Evolutionary conservation across 192 early-diverging fungal species (phyloP), one percentile per base, ranked within the genome.

Genomic region (Chytriomyces sp.): DNA sequence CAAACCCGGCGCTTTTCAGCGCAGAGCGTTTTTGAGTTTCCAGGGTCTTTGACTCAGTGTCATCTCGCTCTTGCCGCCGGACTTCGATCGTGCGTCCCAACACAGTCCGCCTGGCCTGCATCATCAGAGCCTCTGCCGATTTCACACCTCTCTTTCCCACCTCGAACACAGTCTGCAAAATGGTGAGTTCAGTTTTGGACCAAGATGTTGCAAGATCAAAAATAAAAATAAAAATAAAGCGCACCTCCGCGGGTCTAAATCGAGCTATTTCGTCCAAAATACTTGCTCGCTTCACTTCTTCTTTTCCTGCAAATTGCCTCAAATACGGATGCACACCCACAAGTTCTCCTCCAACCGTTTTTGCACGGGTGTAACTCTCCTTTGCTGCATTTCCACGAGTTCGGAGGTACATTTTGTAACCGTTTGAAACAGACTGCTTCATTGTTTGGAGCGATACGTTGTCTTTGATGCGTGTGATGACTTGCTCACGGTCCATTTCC

Each of bases 131-230:
- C 4, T 92, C 90, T 7, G 91, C 67, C 45, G 93, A 86, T 79
- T 92, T 96, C 67, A 82, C 79, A 44, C 97, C 97, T 69, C 94
- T 89, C 64, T 88, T 92, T 28, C 95, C 94, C 46, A 95, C 87
- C 77, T 99, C 97, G 80, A 99, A 99, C 44, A 99, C 92, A 5
- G 97, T 97, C 85, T 98, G 8, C 20, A 59, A 28, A 18, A 45
- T 16, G 50, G 43, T 28, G 35, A 35, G 35, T 35, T 67, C 45
- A 28, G 62, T 64, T 64, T 20, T 20, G 62, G 13, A 4, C 4
- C 20, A n/a, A 24, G 45, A 46, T 8, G 47, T 44, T 45, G 18
- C 1, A 11, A n/a, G 10, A 9, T 4, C 28, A 47, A 43, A 9
- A 11, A n/a, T 46, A 23, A 71, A n/a, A 48, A 43, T 50, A 64